Base-by-base conservation (phyloP, 345 rosid genomes). In the Populus deltoides region DNA sequence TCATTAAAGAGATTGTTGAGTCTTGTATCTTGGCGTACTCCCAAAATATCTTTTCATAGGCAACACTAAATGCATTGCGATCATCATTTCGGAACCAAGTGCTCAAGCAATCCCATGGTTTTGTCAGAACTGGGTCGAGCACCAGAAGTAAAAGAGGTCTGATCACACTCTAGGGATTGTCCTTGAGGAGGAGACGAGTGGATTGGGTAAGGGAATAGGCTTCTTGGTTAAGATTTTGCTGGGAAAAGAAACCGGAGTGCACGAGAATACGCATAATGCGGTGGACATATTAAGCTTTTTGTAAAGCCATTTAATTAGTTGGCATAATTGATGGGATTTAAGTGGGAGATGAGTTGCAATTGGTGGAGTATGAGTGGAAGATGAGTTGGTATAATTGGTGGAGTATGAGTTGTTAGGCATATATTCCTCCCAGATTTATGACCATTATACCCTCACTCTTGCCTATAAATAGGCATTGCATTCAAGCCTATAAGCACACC, bases 181-280 rank as follows among this genome's bases (percentile, higher is more conserved):
- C 73, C 29, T 36, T 18, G 6, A 69, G 68, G 2, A 77, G 55
- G 55, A 77, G 33, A 8, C 12, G 27, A 53, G 68, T n/a, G 2
- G 31, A 27, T 6, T 36, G 25, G 7, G 79, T 55, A 10, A 68
- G 67, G 6, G 31, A 70, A 33, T 65, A 75, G 15, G 59, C 47
- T 66, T 66, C 71, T 66, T 63, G 57, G 17, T 55, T 29, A n/a
- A 41, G 2, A 31, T 79, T 66, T 13, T 16, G 36, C 0, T 72
- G 27, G 1, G 81, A 67, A 20, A 88, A 82, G 83, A 88, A 83
- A 1, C 90, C 84, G 0, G 86, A 84, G 25, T 85, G 86, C 31
- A 81, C 74, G 1, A 89, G 80, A 22, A 87, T 2, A 2, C 77
- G 72, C 86, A 87, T 86, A 22, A 85, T 81, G 25, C 89, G 86